phyloP scores from a whole-genome alignment of 176 grass and related monocot species.

The Chrysopogon serrulatus region DNA sequence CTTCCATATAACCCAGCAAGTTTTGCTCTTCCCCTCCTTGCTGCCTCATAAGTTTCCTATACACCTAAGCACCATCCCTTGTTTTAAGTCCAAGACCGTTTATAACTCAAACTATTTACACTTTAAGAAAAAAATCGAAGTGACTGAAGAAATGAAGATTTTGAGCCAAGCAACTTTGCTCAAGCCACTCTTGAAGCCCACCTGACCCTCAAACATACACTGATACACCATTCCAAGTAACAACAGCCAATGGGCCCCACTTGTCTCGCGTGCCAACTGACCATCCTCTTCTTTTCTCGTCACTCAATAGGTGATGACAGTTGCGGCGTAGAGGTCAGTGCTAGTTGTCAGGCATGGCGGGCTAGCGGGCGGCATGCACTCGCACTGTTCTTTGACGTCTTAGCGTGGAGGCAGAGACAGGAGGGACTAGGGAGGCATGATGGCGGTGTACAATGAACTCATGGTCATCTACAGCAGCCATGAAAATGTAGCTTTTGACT shows the following conservation, averaged over 20 bases:
- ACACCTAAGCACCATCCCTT: too few relatives aligned
- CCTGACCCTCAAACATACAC: too few relatives aligned
- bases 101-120: too few relatives aligned
- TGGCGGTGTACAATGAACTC: not conserved
- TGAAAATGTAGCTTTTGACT: not conserved
- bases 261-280: too few relatives aligned
- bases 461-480: not conserved
- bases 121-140: too few relatives aligned
- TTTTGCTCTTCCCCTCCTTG: too few relatives aligned
- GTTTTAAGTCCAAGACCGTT: too few relatives aligned
- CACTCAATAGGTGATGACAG: not conserved
- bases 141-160: not conserved
- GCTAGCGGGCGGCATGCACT: constrained; percentile 4
- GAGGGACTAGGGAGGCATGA: not conserved
- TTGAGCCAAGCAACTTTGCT: not conserved
- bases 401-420: not conserved
- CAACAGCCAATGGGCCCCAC: too few relatives aligned
- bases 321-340: not conserved
- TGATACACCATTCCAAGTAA: too few relatives aligned
- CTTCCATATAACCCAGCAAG: too few relatives aligned
- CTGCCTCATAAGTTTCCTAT: too few relatives aligned
- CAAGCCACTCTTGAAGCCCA: not conserved
- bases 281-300: too few relatives aligned
- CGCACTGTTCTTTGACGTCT: constrained; percentile 14
- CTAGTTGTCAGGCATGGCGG: not conserved